Percentiles rank a stretch among this genome's conserved stretches.
phyloP scores from a whole-genome alignment of 805 yeast species.

The Candida maris region DNA sequence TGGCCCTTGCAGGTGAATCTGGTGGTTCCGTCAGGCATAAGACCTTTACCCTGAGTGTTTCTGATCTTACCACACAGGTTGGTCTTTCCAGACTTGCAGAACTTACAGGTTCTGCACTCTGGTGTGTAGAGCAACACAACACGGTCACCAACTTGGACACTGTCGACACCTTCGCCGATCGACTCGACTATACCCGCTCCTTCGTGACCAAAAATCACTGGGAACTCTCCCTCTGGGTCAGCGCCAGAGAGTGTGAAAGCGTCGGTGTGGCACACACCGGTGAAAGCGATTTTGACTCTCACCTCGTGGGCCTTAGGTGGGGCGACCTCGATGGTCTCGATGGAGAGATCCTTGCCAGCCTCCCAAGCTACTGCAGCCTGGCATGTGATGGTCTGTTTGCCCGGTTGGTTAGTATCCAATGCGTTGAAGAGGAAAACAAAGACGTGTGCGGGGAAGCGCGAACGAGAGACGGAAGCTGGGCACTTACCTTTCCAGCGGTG shows the following conservation, averaged over 20 bases:
- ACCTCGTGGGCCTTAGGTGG: slow-evolving; percentile 98
- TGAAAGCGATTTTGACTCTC: slow-evolving; percentile 78
- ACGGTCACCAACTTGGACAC: slow-evolving; percentile 87
- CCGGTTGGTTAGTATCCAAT: too few species aligned
- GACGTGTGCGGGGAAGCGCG: too few species aligned
- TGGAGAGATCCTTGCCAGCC: slow-evolving; percentile 67
- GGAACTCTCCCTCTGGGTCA: slow-evolving; percentile 97
- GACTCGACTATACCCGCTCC: slow-evolving; percentile 97
- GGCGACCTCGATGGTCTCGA: slow-evolving; percentile 85
- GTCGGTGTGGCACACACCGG: slow-evolving; percentile 99
- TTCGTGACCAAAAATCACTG: slow-evolving; percentile 92
- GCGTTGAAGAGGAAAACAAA: too few species aligned
- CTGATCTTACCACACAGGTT: slow-evolving; percentile 94
- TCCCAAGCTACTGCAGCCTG: slow-evolving; percentile 98
- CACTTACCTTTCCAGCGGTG: slow-evolving; percentile 30
- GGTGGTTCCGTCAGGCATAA: slow-evolving; percentile 97
- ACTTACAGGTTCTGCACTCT: slow-evolving; percentile 92
- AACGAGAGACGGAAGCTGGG: too few species aligned
- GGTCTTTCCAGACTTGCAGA: slow-evolving; percentile 93
- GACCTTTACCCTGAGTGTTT: slow-evolving; percentile 97
- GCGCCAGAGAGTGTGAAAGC: slow-evolving; percentile 92
- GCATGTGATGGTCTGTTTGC: slow-evolving; percentile 56
- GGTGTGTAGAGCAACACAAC: slow-evolving; percentile 95
- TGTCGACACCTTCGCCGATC: slow-evolving; percentile 90
- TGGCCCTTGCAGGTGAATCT: slow-evolving; percentile 88